These are phyloP conservation scores for Grosmannia serpens DNA, from an alignment of 2,329 filamentous ascomycete genomes.

Conservation along the genomic window DNA sequence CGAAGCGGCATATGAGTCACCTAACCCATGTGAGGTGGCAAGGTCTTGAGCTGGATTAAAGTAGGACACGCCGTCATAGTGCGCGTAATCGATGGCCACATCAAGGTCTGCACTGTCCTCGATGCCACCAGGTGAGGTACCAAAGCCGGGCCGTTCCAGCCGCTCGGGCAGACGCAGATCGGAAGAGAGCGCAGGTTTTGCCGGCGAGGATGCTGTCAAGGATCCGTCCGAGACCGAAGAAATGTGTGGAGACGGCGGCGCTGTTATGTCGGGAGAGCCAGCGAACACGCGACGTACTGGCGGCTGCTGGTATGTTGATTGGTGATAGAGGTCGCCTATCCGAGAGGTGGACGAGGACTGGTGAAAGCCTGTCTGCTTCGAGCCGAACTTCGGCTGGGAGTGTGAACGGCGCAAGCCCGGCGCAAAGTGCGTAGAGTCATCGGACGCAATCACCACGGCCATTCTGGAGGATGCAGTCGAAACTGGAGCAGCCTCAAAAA, in stretches of 20 bases:
- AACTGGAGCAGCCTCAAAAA: not conserved
- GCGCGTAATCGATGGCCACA: conserved; percentile 17
- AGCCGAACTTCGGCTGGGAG: conserved; percentile 45
- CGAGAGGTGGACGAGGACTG: conserved; percentile 34
- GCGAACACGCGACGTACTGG: conserved; percentile 22
- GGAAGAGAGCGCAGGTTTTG: conserved; percentile 40
- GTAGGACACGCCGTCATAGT: conserved; percentile 34
- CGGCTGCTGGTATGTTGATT: conserved; percentile 15
- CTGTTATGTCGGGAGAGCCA: conserved; percentile 39
- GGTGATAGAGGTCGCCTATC: conserved; percentile 34
- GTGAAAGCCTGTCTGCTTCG: conserved; percentile 29
- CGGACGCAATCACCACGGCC: conserved; percentile 45
- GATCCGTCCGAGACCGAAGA: conserved; percentile 40
- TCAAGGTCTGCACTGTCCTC: conserved; percentile 10
- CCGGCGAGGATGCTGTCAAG: conserved; percentile 45
- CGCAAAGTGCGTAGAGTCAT: conserved; percentile 47
- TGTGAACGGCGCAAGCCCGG: conserved; percentile 46
- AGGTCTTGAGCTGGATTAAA: conserved; percentile 33
- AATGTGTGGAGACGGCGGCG: conserved; percentile 44
- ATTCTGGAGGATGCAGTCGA: conserved; percentile 22
- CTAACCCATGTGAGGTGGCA: conserved; percentile 39
- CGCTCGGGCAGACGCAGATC: conserved; percentile 51
- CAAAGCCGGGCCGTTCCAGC: conserved; percentile 32
- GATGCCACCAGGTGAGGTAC: conserved; percentile 20
- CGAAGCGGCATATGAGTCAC: conserved; percentile 36